Base-by-base conservation (phyloP, 2,329 filamentous ascomycete genomes). In the Dactylonectria macrodidyma region DNA sequence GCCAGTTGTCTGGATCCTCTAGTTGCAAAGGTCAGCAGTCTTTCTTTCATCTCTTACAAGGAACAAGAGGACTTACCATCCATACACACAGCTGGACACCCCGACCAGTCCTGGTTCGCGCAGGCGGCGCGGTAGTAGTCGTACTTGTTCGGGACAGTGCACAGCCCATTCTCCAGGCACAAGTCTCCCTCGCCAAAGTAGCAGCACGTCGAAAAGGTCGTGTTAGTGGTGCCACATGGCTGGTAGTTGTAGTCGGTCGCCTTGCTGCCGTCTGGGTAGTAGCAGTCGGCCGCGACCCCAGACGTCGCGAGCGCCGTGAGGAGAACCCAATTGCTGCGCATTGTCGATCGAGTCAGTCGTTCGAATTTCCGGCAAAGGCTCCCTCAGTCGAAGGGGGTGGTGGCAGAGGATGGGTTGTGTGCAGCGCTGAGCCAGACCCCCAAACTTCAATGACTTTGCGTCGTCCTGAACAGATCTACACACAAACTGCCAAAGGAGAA, bases 61-160 rank as follows among this genome's bases (percentile, higher is more conserved):
- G 5, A 7, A n/a, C 41, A 14, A 30, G 26, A 3, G 14, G n/a
- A 67, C 72, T 44, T 47, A 74, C 72, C 62, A 36, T 72, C 70
- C 66, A 72, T 65, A 48, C 72, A 74, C 26, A 71, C 51, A 10
- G 73, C 41, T 2, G 71, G 72, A 3, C 72, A 74, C 14, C 67
- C 67, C 1, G 68, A 70, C 72, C 72, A 74, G 24, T 74, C 72
- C 26, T 73, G 65, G 51, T 74, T 74, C 54, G 72, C 55, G 2
- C 72, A 74, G 1, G 72, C 71, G 6, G 72, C 72, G 16, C 72
- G 71, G 34, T 74, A 73, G 36, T 73, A 74, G 41, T 71, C 70
- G 2, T 51, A 65, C 26, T 67, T 63, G 2, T 36, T 61, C 0
- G 71, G 71, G 4, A 68, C 62, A 3, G 48, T 65, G 52, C 72